Conservation (phyloP, 2,329 filamentous ascomycete genomes). For the Fusarium marasasianum region DNA sequence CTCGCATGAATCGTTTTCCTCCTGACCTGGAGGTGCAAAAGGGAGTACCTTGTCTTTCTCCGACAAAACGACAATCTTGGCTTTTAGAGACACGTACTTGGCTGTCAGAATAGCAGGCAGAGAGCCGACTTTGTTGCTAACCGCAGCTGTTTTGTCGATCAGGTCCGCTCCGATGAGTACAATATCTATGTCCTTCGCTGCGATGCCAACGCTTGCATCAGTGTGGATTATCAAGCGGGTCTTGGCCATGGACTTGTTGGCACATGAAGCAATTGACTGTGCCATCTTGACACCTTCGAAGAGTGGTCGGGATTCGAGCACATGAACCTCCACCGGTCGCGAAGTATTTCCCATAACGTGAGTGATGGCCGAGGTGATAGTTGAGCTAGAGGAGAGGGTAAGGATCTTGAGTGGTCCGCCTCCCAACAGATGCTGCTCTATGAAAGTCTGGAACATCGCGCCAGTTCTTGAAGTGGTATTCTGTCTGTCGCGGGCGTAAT, state of each 20-base stretch:
- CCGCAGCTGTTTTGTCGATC: slow-evolving; percentile 64
- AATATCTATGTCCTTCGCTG: slow-evolving; percentile 61
- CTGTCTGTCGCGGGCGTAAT: slow-evolving; percentile 32
- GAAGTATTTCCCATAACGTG: slow-evolving; percentile 49
- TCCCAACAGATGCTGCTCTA: slow-evolving; percentile 40
- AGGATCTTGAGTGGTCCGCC: slow-evolving; percentile 57
- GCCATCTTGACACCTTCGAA: slow-evolving; percentile 72
- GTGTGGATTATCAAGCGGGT: slow-evolving; percentile 60
- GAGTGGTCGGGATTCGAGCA: slow-evolving; percentile 73
- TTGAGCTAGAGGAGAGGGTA: slow-evolving; percentile 71
- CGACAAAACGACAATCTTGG: slow-evolving; percentile 64
- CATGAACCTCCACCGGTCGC: slow-evolving; percentile 60
- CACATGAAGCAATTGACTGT: slow-evolving; percentile 55
- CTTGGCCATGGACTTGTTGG: slow-evolving; percentile 42
- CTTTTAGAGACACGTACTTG: slow-evolving; percentile 56
- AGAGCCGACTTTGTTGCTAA: slow-evolving; percentile 75
- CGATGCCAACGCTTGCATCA: slow-evolving; percentile 67
- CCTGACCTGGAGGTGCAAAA: slow-evolving; percentile 54
- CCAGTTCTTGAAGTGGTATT: slow-evolving; percentile 46
- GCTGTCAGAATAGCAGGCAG: slow-evolving; percentile 66
- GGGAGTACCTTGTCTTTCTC: slow-evolving; percentile 68
- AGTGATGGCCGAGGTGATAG: slow-evolving; percentile 61
- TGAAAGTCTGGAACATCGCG: slow-evolving; percentile 47
- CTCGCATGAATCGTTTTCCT: slow-evolving; percentile 63
- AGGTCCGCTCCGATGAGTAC: slow-evolving; percentile 72